Conservation (phyloP, 140 eudicot genomes). For the Stevia rebaudiana region DNA sequence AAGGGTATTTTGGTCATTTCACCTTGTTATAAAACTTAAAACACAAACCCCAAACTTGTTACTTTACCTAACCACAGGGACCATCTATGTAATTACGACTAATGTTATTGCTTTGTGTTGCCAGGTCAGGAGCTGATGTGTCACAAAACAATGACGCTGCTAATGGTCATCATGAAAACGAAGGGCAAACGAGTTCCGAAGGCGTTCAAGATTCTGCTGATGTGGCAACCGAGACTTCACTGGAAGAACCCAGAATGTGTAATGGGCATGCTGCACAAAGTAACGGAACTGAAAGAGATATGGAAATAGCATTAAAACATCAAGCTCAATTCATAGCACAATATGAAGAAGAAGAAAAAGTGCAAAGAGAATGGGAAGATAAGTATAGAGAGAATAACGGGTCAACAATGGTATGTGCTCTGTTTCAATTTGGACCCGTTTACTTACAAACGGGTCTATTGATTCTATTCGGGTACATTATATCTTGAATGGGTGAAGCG, state of each 20-base stretch:
- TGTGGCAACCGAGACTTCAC: slow-evolving; percentile 28
- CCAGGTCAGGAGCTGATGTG: slow-evolving; percentile 56
- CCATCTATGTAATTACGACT: too few species aligned
- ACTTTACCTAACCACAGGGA: too few species aligned
- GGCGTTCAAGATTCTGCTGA: slow-evolving; percentile 34
- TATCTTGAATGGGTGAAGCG: slow-evolving; percentile 1
- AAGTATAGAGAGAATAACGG: slow-evolving; percentile 61
- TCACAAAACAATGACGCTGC: slow-evolving; percentile 29
- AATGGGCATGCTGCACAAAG: slow-evolving; percentile 24
- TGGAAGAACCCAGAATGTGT: slow-evolving; percentile 24
- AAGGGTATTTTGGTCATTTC: too few species aligned
- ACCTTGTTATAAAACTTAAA: too few species aligned
- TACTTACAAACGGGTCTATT: not conserved
- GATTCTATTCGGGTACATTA: not conserved
- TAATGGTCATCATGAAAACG: slow-evolving; percentile 23
- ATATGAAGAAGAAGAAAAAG: slow-evolving; percentile 76
- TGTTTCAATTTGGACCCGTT: not conserved
- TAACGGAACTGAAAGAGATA: slow-evolving; percentile 38
- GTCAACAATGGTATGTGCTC: slow-evolving; percentile 48
- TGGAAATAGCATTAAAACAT: slow-evolving; percentile 65
- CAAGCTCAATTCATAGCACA: slow-evolving; percentile 68
- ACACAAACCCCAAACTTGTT: too few species aligned
- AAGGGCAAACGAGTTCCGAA: slow-evolving; percentile 26
- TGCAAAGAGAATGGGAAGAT: slow-evolving; percentile 96
- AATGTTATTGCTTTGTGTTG: slow-evolving; percentile 13